These are phyloP conservation scores for Parasarocladium wereldwijsianum DNA, from an alignment of 2,329 filamentous ascomycete genomes.

Conservation along the genomic window DNA sequence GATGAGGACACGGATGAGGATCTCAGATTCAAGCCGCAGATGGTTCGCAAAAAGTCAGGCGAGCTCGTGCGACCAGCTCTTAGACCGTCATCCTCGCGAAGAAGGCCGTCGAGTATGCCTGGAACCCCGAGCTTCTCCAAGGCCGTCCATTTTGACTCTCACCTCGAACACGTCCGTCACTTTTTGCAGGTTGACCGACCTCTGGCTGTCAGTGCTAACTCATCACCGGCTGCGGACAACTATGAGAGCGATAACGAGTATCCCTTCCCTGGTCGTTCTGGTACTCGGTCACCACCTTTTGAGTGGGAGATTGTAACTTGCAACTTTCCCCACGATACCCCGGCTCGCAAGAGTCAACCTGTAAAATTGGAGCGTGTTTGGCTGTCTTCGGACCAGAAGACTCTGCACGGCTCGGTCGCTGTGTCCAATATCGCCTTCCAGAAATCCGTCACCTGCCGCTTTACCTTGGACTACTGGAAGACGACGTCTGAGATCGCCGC, in stretches of 20 bases:
- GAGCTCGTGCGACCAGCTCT: constrained; percentile 90
- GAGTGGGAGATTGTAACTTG: constrained; percentile 80
- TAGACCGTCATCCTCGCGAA: constrained; percentile 53
- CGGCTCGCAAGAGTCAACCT: constrained; percentile 44
- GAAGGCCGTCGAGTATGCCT: constrained; percentile 89
- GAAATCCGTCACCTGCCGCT: constrained; percentile 79
- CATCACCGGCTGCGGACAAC: constrained; percentile 71
- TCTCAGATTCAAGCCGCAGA: constrained; percentile 57
- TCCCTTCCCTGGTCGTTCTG: constrained; percentile 51
- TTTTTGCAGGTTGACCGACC: constrained; percentile 90
- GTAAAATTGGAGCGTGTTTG: constrained; percentile 78
- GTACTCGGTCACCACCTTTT: constrained; percentile 34
- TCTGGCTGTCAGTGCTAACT: constrained; percentile 87
- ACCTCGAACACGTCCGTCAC: constrained; percentile 89
- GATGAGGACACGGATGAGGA: constrained; percentile 52
- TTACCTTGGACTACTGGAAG: constrained; percentile 97
- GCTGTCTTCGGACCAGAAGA: constrained; percentile 78
- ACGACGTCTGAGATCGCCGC: constrained; percentile 87
- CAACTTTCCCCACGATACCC: constrained; percentile 55
- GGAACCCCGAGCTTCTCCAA: constrained; percentile 93
- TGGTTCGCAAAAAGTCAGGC: constrained; percentile 96
- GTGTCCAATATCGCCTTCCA: constrained; percentile 84
- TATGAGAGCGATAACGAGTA: constrained; percentile 85
- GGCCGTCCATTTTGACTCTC: constrained; percentile 95
- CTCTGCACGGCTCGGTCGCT: constrained; percentile 65